Evolutionary conservation across 768 basidiomycete species (phyloP).

Genomic region (Postia placenta): DNA sequence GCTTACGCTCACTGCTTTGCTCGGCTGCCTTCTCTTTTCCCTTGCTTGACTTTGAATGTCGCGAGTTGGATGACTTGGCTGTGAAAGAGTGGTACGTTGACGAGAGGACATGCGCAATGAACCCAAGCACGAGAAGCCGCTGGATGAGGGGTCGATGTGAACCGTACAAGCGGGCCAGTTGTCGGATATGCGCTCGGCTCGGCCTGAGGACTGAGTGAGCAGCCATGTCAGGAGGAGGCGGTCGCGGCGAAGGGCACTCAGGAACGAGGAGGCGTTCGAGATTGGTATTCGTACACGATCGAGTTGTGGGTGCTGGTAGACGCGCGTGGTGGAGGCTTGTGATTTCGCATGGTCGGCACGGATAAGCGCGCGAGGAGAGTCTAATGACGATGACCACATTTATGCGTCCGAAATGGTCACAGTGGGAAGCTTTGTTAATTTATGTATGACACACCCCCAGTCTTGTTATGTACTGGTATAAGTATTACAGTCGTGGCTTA

Average conservation of each 20-base stretch:
- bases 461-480: no score
- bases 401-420: no score
- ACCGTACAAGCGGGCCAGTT: conserved; percentile 48
- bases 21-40: conserved; percentile 27
- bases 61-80: conserved; percentile 30
- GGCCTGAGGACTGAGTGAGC: conserved; percentile 11
- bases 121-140: conserved; percentile 58
- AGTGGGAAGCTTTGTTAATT: no score
- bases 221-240: conserved; percentile 6
- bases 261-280: background rate
- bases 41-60: conserved; percentile 27
- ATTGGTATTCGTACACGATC: no score
- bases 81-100: conserved; percentile 56
- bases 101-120: conserved; percentile 65
- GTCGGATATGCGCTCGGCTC: conserved; percentile 32
- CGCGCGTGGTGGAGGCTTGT: background rate
- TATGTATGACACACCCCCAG: no score
- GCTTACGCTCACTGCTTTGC: conserved; percentile 32
- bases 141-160: conserved; percentile 68
- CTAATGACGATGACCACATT: no score
- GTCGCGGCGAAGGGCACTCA: background rate
- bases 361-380: no score
- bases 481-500: no score
- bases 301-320: background rate
- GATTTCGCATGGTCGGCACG: background rate